Base-by-base conservation (phyloP, 2,329 filamentous ascomycete genomes). In the Teratosphaeria viscida region DNA sequence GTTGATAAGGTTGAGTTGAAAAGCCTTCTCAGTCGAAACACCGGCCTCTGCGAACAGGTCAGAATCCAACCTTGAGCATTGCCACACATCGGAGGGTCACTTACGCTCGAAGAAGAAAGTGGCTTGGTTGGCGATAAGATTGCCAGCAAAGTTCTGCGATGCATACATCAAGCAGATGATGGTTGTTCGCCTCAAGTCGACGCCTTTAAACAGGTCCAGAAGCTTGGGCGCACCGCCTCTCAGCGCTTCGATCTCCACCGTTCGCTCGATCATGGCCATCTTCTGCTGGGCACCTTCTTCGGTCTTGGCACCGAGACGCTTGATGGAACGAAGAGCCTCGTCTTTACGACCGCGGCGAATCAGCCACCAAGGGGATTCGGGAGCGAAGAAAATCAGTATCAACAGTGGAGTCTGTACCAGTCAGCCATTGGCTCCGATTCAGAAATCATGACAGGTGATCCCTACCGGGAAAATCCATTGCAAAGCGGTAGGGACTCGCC, bases 111-210 rank as follows among this genome's bases (percentile, higher is more conserved):
- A 86, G 71, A 85, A 85, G 68, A 79, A 85, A 37, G 81, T 79
- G 23, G 83, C 81, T 67, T 85, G 83, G 65, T 85, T 85, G 66
- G 83, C 82, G 61, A 85, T 83, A 54, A 85, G 74, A 65, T 85
- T 85, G 62, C 83, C 83, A 4, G 82, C 80, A n/a, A 85, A 73
- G 64, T 85, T 84, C 71, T 85, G 82, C 34, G 81, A 77, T 2
- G 80, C 78, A 69, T 83, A 85, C 23, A 84, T 78, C 74, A 76
- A 76, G 62, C 80, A 83, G 14, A 81, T 78, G 67, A 83, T 81
- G 61, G 79, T 66, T 32, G 82, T 81, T 62, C 82, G 77, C 73
- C 79, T 77, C 52, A 71, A 73, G 66, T 85, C 81, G 52, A 77
- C 79, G 58, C 82, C 82, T 63, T 79, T 82, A 71, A 77, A 81